Conservation (phyloP, 768 basidiomycete species). For the Lentinula raphanica region DNA sequence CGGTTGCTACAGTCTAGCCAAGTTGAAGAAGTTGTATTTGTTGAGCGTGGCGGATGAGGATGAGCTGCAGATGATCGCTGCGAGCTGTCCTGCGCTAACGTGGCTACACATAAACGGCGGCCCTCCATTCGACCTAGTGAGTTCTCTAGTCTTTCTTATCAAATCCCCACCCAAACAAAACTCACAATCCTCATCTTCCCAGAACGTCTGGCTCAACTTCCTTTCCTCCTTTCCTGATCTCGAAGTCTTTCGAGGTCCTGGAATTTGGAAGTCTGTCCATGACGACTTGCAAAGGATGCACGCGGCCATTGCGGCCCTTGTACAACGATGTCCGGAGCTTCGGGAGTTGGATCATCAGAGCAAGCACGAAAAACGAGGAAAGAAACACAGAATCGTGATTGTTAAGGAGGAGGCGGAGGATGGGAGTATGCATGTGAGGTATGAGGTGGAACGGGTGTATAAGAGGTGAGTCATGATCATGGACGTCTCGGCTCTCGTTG, state of each 20-base stretch:
- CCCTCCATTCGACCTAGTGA: neutral
- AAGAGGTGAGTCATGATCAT: no score
- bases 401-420: conserved; percentile 24
- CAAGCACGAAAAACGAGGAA: conserved; percentile 26
- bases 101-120: conserved; percentile 1
- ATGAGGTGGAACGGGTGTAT: conserved; percentile 25
- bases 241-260: conserved; percentile 37
- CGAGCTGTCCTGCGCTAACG: neutral
- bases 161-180: neutral
- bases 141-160: conserved; percentile 18
- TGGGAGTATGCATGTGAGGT: conserved; percentile 26
- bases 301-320: conserved; percentile 32
- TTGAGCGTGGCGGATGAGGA: neutral
- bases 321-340: conserved; percentile 35
- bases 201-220: conserved; percentile 37
- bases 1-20: neutral
- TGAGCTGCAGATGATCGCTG: neutral
- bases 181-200: neutral
- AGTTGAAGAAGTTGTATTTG: neutral
- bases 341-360: conserved; percentile 37
- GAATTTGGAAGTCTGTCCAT: conserved; percentile 36
- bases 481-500: no score
- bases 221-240: conserved; percentile 37
- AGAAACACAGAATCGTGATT: conserved; percentile 33
- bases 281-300: conserved; percentile 35